These are phyloP conservation scores for Cryptosporidium baileyi DNA, from an alignment of 169 alveolate species.

Conservation along the genomic window DNA sequence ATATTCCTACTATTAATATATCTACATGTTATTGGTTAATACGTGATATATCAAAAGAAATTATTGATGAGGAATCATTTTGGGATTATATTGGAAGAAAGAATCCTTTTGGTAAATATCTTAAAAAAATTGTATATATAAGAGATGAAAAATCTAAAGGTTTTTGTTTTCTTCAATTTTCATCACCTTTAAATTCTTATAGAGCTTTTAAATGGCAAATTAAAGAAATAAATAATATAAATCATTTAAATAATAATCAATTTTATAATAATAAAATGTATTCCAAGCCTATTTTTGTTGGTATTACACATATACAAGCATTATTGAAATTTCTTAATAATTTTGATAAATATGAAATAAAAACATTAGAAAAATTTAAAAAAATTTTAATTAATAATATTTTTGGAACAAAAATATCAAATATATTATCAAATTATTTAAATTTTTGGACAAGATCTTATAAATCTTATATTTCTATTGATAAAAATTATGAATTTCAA, in stretches of 20 bases:
- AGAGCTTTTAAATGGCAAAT: slow-evolving; percentile 61
- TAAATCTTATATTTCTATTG: neutral
- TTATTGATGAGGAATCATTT: slow-evolving; percentile 7
- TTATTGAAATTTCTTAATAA: neutral
- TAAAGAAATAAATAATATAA: neutral
- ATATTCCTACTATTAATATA: slow-evolving; percentile 19
- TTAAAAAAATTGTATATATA: slow-evolving; percentile 25
- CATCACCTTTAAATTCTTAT: slow-evolving; percentile 39
- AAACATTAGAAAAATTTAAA: neutral
- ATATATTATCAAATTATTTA: neutral
- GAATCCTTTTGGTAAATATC: slow-evolving; percentile 19
- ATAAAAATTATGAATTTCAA: neutral
- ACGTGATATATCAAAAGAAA: slow-evolving; percentile 7
- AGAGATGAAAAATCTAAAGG: slow-evolving; percentile 60
- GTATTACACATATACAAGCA: slow-evolving; percentile 28
- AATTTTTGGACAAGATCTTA: slow-evolving; percentile 29
- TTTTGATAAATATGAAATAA: slow-evolving; percentile 11
- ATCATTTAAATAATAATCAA: neutral
- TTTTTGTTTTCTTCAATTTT: slow-evolving; percentile 59
- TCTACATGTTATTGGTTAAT: slow-evolving; percentile 52
- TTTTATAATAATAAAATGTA: neutral
- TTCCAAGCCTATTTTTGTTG: slow-evolving; percentile 28
- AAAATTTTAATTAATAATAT: neutral
- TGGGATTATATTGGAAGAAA: slow-evolving; percentile 32
- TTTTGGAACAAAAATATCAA: too few species aligned